Percentiles rank a stretch among this genome's conserved stretches.
Conservation (phyloP, 2,329 filamentous ascomycete genomes). For the Chrysosporium keratinophilum region DNA sequence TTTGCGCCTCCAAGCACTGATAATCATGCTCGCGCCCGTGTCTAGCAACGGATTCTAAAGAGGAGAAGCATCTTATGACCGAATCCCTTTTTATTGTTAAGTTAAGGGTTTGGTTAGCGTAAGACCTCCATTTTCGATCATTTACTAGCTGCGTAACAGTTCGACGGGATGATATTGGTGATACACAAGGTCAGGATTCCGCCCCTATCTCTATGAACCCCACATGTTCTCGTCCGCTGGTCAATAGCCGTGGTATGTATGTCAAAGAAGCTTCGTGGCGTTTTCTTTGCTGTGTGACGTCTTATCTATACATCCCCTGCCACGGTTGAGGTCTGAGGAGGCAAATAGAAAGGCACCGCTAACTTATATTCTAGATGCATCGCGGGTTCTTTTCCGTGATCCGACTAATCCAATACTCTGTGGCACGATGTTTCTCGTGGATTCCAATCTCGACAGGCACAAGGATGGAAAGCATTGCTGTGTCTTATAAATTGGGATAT, state of each 20-base stretch:
- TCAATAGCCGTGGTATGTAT: neutral
- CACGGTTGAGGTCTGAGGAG: neutral
- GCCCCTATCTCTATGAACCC: neutral
- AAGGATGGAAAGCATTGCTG: too few relatives aligned
- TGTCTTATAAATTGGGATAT: too few relatives aligned
- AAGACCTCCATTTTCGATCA: neutral
- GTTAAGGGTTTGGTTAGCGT: neutral
- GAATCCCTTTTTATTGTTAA: neutral
- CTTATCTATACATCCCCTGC: neutral
- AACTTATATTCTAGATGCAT: neutral
- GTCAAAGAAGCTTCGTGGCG: slow-evolving; percentile 4
- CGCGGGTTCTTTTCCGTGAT: slow-evolving; percentile 3
- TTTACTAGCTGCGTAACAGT: neutral
- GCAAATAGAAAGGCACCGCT: neutral
- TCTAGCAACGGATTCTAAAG: neutral
- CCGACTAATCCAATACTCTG: neutral
- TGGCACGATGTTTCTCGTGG: neutral
- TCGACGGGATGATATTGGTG: neutral
- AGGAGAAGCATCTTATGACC: neutral
- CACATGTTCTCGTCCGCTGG: neutral
- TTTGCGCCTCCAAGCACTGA: too few relatives aligned
- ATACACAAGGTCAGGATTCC: neutral
- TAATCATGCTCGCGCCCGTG: too few relatives aligned
- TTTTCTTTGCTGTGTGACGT: slow-evolving; percentile 4
- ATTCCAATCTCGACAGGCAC: neutral